Base-by-base conservation (phyloP, 1,139 yeast genomes). In the Nakaseomyces uthaithaninus region DNA sequence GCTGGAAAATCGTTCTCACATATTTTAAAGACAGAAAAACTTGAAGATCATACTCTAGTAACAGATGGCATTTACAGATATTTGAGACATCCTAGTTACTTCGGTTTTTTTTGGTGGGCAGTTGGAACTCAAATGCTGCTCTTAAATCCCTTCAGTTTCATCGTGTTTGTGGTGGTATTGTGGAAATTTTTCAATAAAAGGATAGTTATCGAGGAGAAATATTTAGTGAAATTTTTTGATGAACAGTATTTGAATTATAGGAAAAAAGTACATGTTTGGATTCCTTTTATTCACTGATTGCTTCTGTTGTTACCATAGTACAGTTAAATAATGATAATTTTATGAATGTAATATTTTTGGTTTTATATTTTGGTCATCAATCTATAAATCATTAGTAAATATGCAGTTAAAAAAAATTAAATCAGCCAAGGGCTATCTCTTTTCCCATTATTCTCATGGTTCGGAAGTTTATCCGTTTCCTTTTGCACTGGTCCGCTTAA, bases 101-200 rank as follows among this genome's bases (percentile, higher is more conserved):
- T 78, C 42, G 98, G 97, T 1, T 91, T 83, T 59, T 89, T 80
- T 56, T 79, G 86, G 75, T 93, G 97, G 96, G 91, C 93, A 20
- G 53, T 89, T 3, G 97, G 97, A 0, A 69, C 87, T 2, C 94
- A 91, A 58, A 30, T 89, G 39, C 54, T 80, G 48, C 62, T 89
- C 44, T 65, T 76, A 37, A 91, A 87, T 60, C 78, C 81, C 1
- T 40, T 80, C 0, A 67, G 81, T 1, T 50, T 69, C 3, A 42
- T 68, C 1, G 66, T 73, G 0, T 80, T 77, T 48, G 50, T 65
- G 2, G 48, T 64, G 10, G 68, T 72, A 0, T 65, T 91, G 14
- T 77, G 80, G 75, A 56, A 61, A 26, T 91, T 91, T 56, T 91
- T 91, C 66, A 63, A 60, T 11, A 60, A 63, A 18, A 68, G 98